Conservation (phyloP, 495 filamentous ascomycete species). For the Aspergillus conjunctus region DNA sequence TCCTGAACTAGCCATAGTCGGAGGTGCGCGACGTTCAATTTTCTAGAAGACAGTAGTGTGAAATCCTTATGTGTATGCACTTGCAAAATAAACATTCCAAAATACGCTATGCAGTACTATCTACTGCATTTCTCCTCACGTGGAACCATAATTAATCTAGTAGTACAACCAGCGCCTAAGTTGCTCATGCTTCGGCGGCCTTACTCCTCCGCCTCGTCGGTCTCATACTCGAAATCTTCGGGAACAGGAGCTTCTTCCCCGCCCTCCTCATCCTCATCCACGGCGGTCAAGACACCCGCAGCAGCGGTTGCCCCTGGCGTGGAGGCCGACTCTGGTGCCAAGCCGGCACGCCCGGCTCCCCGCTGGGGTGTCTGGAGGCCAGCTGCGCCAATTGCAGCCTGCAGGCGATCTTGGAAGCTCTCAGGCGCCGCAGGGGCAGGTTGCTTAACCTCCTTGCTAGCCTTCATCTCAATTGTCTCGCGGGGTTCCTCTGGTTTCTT, state of each 20-base stretch:
- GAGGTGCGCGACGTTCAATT: too few species aligned
- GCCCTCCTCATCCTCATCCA: slow-evolving; percentile 83
- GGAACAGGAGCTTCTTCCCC: slow-evolving; percentile 80
- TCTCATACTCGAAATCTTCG: slow-evolving; percentile 82
- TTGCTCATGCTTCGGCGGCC: slow-evolving; percentile 20
- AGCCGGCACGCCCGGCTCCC: slow-evolving; percentile 31
- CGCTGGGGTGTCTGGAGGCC: slow-evolving; percentile 47
- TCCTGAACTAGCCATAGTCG: too few species aligned
- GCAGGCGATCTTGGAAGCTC: slow-evolving; percentile 48
- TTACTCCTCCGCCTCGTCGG: slow-evolving; percentile 68
- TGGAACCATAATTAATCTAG: slow-evolving; percentile 44
- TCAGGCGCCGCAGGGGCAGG: slow-evolving; percentile 50
- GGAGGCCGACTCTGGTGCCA: slow-evolving; percentile 29
- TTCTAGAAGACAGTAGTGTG: too few species aligned
- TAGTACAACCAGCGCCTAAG: slow-evolving; percentile 47
- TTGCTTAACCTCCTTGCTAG: slow-evolving; percentile 74
- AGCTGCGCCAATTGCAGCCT: slow-evolving; percentile 40
- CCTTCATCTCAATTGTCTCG: slow-evolving; percentile 79
- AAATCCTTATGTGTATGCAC: not conserved
- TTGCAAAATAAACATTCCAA: slow-evolving; percentile 21
- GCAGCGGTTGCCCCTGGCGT: slow-evolving; percentile 67
- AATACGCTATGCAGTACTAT: slow-evolving; percentile 19
- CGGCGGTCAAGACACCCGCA: slow-evolving; percentile 76
- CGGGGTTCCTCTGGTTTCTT: slow-evolving; percentile 77
- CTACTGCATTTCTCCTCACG: slow-evolving; percentile 23